phyloP scores from a whole-genome alignment of 257 asterid genomes.

The Cynanchum wilfordii region DNA sequence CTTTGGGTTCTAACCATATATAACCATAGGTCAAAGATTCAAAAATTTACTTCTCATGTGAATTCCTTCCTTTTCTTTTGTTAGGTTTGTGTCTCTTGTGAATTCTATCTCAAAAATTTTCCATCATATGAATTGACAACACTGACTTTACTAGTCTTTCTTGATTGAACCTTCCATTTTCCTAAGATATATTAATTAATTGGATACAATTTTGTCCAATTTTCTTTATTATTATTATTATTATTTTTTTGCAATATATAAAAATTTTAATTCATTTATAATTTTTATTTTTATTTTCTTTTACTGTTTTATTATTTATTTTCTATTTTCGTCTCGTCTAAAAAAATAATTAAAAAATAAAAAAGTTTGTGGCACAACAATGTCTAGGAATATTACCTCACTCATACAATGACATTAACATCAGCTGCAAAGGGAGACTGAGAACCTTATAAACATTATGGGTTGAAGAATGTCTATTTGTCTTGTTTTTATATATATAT shows the following conservation, averaged over 20 bases:
- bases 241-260: no score
- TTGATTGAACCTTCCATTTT: neutral
- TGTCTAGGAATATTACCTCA: neutral
- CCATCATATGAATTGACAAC: neutral
- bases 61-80: no score
- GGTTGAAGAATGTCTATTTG: neutral
- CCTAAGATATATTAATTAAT: no score
- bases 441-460: neutral
- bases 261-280: no score
- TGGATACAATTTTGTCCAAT: no score
- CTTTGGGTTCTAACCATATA: no score
- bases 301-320: no score
- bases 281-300: no score
- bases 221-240: no score
- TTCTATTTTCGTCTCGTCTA: neutral
- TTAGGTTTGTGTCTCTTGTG: neutral
- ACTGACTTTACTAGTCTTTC: neutral
- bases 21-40: neutral
- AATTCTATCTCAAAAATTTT: no score
- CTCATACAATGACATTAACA: neutral
- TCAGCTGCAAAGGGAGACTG: constrained; percentile 14
- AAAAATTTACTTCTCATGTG: neutral
- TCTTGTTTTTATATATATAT: no score
- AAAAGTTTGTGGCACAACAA: neutral
- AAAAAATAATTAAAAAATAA: neutral